phyloP scores from a whole-genome alignment of 179 eudicot genomes.

The Spergularia azorica region DNA sequence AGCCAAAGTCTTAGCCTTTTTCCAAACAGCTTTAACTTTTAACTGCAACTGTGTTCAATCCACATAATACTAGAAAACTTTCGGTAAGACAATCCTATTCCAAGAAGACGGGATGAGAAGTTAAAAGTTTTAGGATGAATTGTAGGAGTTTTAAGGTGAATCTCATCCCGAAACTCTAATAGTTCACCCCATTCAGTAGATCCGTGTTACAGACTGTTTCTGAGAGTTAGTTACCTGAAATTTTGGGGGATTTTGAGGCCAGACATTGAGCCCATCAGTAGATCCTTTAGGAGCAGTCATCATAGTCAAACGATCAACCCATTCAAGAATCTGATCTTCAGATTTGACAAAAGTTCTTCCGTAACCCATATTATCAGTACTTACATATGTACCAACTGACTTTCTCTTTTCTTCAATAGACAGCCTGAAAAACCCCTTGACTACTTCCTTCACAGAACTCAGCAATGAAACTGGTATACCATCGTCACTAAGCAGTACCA shows the following conservation, averaged over 20 bases:
- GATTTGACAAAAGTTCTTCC: slow-evolving; percentile 28
- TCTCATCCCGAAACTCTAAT: not conserved
- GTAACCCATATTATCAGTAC: slow-evolving; percentile 37
- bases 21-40: too few relatives aligned
- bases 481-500: slow-evolving; percentile 31
- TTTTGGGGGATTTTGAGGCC: slow-evolving; percentile 32
- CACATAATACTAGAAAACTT: slow-evolving; percentile 13
- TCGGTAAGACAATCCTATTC: slow-evolving; percentile 3
- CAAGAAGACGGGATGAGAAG: not conserved
- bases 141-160: not conserved
- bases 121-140: slow-evolving; percentile 14
- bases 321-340: slow-evolving; percentile 22
- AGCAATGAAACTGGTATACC: slow-evolving; percentile 27
- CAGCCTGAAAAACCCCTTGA: slow-evolving; percentile 29
- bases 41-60: not conserved
- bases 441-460: slow-evolving; percentile 23
- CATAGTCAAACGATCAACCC: slow-evolving; percentile 36
- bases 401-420: slow-evolving; percentile 30
- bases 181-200: not conserved
- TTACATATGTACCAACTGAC: slow-evolving; percentile 30
- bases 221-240: slow-evolving; percentile 19
- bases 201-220: not conserved
- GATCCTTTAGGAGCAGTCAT: slow-evolving; percentile 25
- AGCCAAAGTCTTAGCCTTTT: not conserved
- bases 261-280: slow-evolving; percentile 29